Evolutionary conservation across 2,329 filamentous ascomycete species (phyloP), one percentile per base, ranked within the genome.

Genomic region (Aureobasidium sp.): DNA sequence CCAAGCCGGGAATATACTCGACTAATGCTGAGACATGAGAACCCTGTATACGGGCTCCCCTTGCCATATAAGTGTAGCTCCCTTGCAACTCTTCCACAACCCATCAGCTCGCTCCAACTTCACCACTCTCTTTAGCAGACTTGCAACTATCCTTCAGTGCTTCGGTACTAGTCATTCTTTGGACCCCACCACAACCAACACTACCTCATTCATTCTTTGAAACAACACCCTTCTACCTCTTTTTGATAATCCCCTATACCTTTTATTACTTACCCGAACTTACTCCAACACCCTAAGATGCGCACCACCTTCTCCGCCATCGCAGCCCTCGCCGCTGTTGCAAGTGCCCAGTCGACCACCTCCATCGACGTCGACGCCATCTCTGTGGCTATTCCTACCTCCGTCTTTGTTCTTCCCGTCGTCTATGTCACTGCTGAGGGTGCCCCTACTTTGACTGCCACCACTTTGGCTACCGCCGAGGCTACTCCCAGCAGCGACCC

Each of bases 81-180:
- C 27, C 53, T 43, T 10, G 35, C 35, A 13, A 23, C 40, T 37
- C 19, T 57, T 31, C 19, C 38, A 29, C 29, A 25, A n/a, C 13
- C 13, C 53, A 57, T 57, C 53, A 57, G 19, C 53, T 57, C 53
- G 46, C 46, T 42, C 50, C 27, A 57, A 57, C 38, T 57, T 45
- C 53, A 43, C 40, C 27, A 54, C 50, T 54, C 40, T 57, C 53
- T 57, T 38, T 45, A 40, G 53, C 53, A 57, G 53, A 57, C 38
- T 38, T 38, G 27, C 53, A 57, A 45, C 29, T 10, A 33, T 57
- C 53, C 53, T 57, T 19, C 53, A 57, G 53, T 57, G 35, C 53
- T 45, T 57, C 40, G 53, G 53, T 57, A 45, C 53, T 57, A 57
- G 53, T 57, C 53, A 57, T 35, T 57, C 53, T 45, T 57, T 57